Conservation (phyloP, 768 basidiomycete species). For the Melanogaster broomeanus region DNA sequence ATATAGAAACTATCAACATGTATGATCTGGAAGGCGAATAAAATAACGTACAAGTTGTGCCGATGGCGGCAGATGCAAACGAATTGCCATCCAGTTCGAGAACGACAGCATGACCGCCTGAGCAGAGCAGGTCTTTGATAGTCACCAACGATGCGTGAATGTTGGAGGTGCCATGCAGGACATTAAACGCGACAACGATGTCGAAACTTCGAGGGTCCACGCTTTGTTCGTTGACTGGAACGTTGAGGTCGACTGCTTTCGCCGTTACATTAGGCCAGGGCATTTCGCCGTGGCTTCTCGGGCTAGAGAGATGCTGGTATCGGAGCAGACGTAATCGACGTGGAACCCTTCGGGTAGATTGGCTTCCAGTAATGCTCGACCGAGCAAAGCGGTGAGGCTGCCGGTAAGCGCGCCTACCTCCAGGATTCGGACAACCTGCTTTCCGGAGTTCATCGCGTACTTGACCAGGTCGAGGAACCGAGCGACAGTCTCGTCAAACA, state of each 20-base stretch:
- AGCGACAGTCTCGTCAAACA: too few relatives aligned
- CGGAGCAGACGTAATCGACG: constrained; percentile 18
- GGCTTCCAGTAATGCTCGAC: too few relatives aligned
- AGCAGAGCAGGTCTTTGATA: not conserved
- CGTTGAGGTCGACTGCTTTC: constrained; percentile 12
- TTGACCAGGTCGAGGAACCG: too few relatives aligned
- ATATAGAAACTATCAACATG: not conserved
- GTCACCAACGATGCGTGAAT: not conserved
- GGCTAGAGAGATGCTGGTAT: constrained; percentile 11
- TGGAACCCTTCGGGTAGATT: constrained; percentile 1
- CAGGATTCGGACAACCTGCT: too few relatives aligned
- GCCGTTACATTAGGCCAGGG: constrained; percentile 13
- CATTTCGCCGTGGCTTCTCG: constrained; percentile 14
- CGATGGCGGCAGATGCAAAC: not conserved
- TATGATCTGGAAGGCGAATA: too few relatives aligned
- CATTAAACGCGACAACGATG: constrained; percentile 15
- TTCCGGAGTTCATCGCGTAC: too few relatives aligned
- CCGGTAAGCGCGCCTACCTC: too few relatives aligned
- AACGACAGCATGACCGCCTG: not conserved
- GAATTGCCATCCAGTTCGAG: not conserved
- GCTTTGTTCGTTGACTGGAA: constrained; percentile 9
- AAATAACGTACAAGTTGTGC: not conserved
- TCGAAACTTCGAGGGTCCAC: constrained; percentile 4
- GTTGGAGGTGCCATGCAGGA: constrained; percentile 4
- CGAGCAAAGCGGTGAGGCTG: too few relatives aligned